Conservation (phyloP, 2,329 filamentous ascomycete genomes). For the Fusarium algeriense region DNA sequence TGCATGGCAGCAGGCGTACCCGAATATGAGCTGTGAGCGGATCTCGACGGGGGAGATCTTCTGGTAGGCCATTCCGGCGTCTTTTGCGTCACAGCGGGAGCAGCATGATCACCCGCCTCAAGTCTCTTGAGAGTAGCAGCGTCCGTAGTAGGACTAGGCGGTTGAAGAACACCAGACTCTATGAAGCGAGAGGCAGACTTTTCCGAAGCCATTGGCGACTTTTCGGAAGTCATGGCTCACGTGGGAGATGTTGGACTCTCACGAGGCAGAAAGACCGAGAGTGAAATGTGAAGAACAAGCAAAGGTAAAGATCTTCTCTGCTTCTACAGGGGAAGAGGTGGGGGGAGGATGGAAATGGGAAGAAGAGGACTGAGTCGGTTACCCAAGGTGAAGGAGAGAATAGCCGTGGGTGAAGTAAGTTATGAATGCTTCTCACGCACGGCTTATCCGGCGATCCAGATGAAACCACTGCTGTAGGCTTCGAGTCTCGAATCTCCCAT, state of each 20-base stretch:
- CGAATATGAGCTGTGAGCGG: constrained; percentile 40
- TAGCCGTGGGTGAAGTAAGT: constrained; percentile 22
- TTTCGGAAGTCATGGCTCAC: constrained; percentile 21
- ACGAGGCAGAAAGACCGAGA: background rate
- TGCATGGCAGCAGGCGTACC: constrained; percentile 42
- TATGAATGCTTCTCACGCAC: constrained; percentile 33
- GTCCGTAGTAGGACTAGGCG: constrained; percentile 37
- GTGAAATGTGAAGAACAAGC: constrained; percentile 5
- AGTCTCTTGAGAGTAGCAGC: constrained; percentile 34
- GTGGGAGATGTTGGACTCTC: background rate
- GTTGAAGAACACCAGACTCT: constrained; percentile 35
- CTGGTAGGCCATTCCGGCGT: constrained; percentile 16
- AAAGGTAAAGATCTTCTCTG: constrained; percentile 15
- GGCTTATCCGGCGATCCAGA: constrained; percentile 17
- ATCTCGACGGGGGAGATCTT: constrained; percentile 28
- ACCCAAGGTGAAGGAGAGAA: constrained; percentile 20
- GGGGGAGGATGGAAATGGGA: background rate
- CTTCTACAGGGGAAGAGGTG: background rate
- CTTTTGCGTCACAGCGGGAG: background rate
- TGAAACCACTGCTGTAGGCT: background rate
- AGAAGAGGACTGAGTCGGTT: constrained; percentile 12
- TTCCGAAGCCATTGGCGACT: constrained; percentile 22
- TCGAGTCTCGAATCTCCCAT: constrained; percentile 6
- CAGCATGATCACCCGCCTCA: constrained; percentile 28
- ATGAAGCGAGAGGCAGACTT: constrained; percentile 40